Conservation (phyloP, 108 stramenopile genomes). For the Phaeodactylum tricornutum region DNA sequence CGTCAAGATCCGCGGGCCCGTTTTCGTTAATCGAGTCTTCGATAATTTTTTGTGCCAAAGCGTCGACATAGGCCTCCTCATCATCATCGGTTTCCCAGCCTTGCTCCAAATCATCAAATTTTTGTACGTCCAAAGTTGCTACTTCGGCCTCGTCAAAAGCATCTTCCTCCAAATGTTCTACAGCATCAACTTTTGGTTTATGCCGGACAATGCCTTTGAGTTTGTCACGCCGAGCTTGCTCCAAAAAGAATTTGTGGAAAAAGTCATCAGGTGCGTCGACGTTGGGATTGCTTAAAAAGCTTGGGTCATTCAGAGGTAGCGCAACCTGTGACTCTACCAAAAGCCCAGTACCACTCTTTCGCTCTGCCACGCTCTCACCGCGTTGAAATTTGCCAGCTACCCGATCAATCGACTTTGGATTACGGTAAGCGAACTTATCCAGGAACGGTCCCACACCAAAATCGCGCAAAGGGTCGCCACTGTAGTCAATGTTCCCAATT, state of each 20-base stretch:
- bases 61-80: constrained; percentile 85
- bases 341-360: constrained; percentile 11
- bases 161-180: constrained; percentile 46
- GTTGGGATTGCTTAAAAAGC: constrained; percentile 37
- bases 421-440: constrained; percentile 98
- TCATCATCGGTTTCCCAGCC: constrained; percentile 63
- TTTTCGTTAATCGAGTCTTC: constrained; percentile 37
- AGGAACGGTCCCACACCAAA: constrained; percentile 88
- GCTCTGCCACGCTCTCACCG: constrained; percentile 40
- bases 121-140: constrained; percentile 6
- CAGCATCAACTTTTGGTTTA: constrained; percentile 26
- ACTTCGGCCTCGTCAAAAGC: constrained; percentile 7
- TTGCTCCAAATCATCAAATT: constrained; percentile 33
- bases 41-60: constrained; percentile 85
- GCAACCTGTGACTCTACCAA: not conserved
- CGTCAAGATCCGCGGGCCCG: constrained; percentile 70
- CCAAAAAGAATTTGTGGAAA: constrained; percentile 87
- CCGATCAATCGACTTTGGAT: constrained; percentile 77
- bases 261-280: constrained; percentile 75
- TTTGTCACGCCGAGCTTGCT: constrained; percentile 74
- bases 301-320: constrained; percentile 78
- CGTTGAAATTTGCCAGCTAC: constrained; percentile 21
- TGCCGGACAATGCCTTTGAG: constrained; percentile 59
- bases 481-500: constrained; percentile 61
- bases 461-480: constrained; percentile 92